phyloP scores from a whole-genome alignment of 257 asterid genomes.

The Jacaranda mimosifolia region DNA sequence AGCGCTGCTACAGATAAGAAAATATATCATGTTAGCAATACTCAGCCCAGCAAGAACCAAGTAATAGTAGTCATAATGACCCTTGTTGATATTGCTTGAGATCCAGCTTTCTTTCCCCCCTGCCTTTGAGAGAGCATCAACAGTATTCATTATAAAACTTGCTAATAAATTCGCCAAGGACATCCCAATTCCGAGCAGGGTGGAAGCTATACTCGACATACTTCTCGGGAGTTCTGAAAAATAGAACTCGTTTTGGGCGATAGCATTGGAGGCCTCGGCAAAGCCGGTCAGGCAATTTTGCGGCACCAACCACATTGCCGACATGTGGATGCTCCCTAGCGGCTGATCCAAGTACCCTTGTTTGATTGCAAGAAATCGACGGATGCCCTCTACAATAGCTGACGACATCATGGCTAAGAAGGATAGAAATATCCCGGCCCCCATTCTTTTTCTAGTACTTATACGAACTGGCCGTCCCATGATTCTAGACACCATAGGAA shows the following conservation, averaged over 20 bases:
- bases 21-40: slow-evolving; percentile 57
- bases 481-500: slow-evolving; percentile 66
- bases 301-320: slow-evolving; percentile 81
- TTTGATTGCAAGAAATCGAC: slow-evolving; percentile 37
- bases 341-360: not conserved
- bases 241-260: slow-evolving; percentile 73
- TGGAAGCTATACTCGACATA: slow-evolving; percentile 76
- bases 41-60: slow-evolving; percentile 67
- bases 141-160: slow-evolving; percentile 56
- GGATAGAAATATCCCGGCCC: slow-evolving; percentile 66
- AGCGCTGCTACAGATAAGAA: slow-evolving; percentile 55
- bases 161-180: slow-evolving; percentile 57
- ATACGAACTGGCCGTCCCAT: slow-evolving; percentile 48
- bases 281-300: slow-evolving; percentile 63
- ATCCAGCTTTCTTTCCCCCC: slow-evolving; percentile 74
- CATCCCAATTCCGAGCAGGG: slow-evolving; percentile 50
- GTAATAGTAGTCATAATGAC: slow-evolving; percentile 72
- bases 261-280: slow-evolving; percentile 61
- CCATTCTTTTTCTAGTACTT: slow-evolving; percentile 64
- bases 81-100: slow-evolving; percentile 67
- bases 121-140: slow-evolving; percentile 44
- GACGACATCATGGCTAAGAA: slow-evolving; percentile 55
- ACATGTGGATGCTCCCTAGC: slow-evolving; percentile 37
- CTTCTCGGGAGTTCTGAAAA: slow-evolving; percentile 69
- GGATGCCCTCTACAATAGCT: slow-evolving; percentile 57